Conservation (phyloP, 169 alveolate genomes). For the Babesia divergens region DNA sequence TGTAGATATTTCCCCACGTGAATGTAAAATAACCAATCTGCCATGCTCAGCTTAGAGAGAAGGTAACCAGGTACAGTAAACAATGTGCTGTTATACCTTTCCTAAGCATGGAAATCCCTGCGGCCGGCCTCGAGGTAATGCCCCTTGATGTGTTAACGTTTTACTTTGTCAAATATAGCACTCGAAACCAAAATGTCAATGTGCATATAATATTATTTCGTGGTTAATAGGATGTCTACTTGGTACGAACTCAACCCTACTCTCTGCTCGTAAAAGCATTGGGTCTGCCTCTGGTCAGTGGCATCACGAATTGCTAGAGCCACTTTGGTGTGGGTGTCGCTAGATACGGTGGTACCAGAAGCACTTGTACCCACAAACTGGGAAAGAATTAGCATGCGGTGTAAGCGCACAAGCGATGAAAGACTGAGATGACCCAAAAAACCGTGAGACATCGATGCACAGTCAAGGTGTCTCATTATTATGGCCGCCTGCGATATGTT, state of each 20-base stretch:
- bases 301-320: conserved; percentile 14
- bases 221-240: conserved; percentile 14
- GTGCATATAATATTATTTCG: too few relatives aligned
- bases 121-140: too few relatives aligned
- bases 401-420: background rate
- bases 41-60: too few relatives aligned
- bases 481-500: conserved; percentile 24
- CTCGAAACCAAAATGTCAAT: too few relatives aligned
- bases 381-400: conserved; percentile 17
- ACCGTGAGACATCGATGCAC: background rate
- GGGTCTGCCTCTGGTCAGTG: background rate
- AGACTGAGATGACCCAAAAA: background rate
- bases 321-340: conserved; percentile 52
- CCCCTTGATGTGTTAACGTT: too few relatives aligned
- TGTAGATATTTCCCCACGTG: conserved; percentile 13
- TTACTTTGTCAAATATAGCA: too few relatives aligned
- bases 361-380: background rate
- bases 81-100: too few relatives aligned
- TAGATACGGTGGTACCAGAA: background rate
- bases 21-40: too few relatives aligned
- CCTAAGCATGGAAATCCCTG: too few relatives aligned
- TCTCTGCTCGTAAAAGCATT: conserved; percentile 6
- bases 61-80: too few relatives aligned
- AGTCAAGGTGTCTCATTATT: background rate
- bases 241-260: conserved; percentile 34